These are phyloP conservation scores for Potentilla sterilis DNA, from an alignment of 306 rosid genomes.

Conservation along the genomic window DNA sequence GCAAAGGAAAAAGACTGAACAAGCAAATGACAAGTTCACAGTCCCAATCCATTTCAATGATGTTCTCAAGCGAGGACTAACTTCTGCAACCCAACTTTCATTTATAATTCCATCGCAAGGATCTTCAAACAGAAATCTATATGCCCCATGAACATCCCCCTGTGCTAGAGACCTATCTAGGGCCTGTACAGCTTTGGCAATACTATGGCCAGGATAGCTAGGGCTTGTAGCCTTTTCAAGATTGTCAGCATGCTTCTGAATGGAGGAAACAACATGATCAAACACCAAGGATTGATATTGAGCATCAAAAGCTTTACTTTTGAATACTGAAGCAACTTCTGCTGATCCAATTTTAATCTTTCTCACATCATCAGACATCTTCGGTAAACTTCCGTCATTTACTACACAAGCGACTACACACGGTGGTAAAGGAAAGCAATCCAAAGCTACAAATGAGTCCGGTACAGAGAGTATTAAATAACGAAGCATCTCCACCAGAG, in stretches of 20 bases:
- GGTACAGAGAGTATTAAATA: constrained; percentile 79
- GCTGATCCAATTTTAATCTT: constrained; percentile 52
- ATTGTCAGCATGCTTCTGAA: constrained; percentile 63
- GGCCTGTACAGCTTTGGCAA: constrained; percentile 74
- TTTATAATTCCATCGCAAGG: constrained; percentile 55
- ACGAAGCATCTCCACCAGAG: constrained; percentile 85
- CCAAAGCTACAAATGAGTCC: constrained; percentile 86
- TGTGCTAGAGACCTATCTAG: constrained; percentile 70
- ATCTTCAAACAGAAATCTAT: constrained; percentile 77
- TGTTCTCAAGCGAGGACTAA: constrained; percentile 77
- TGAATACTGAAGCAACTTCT: constrained; percentile 45
- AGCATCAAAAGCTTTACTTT: constrained; percentile 67
- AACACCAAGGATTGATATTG: constrained; percentile 72
- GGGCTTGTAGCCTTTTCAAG: constrained; percentile 76
- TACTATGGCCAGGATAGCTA: constrained; percentile 63
- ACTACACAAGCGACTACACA: constrained; percentile 58
- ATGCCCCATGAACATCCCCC: constrained; percentile 69
- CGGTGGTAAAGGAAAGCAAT: constrained; percentile 89
- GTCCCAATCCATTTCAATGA: constrained; percentile 79
- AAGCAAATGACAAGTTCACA: constrained; percentile 51
- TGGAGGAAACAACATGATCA: constrained; percentile 60
- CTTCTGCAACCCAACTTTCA: constrained; percentile 74
- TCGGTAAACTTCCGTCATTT: constrained; percentile 67
- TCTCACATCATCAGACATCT: constrained; percentile 55
- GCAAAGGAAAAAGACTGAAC: constrained; percentile 82